A percentile compares a stretch with the other conserved stretches of the same genome.
phyloP scores from a whole-genome alignment of 805 yeast species.

The Danielia oregonensis region DNA sequence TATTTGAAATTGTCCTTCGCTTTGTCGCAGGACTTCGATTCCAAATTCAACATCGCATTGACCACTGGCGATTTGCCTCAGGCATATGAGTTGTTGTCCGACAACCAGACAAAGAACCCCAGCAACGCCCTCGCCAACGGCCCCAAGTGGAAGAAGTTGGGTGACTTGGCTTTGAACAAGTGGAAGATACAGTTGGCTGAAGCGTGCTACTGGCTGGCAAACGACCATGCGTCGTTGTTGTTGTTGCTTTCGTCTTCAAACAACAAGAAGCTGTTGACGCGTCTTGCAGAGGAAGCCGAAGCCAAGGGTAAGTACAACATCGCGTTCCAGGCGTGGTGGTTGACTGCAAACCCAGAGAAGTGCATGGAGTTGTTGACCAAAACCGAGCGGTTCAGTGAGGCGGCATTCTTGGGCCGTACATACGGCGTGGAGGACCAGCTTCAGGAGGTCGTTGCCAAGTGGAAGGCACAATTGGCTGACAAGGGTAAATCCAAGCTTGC shows the following conservation, averaged over 20 bases:
- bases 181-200: slow-evolving; percentile 84
- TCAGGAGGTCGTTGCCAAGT: slow-evolving; percentile 46
- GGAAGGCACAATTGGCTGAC: slow-evolving; percentile 60
- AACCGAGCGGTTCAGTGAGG: slow-evolving; percentile 76
- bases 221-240: slow-evolving; percentile 78
- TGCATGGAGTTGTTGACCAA: slow-evolving; percentile 64
- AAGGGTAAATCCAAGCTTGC: slow-evolving; percentile 57
- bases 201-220: slow-evolving; percentile 71
- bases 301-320: slow-evolving; percentile 78
- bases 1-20: slow-evolving; percentile 77
- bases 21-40: slow-evolving; percentile 83
- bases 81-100: slow-evolving; percentile 54
- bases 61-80: slow-evolving; percentile 65
- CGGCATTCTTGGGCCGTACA: slow-evolving; percentile 73
- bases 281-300: slow-evolving; percentile 65
- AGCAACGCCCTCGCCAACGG: slow-evolving; percentile 35
- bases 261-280: slow-evolving; percentile 53
- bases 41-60: slow-evolving; percentile 85
- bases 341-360: slow-evolving; percentile 62
- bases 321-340: slow-evolving; percentile 91
- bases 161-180: slow-evolving; percentile 74
- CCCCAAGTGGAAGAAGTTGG: slow-evolving; percentile 83
- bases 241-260: slow-evolving; percentile 81
- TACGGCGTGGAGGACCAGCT: slow-evolving; percentile 51
- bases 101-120: slow-evolving; percentile 43